Base-by-base conservation (phyloP, 768 basidiomycete species). In the Bullera alba region DNA sequence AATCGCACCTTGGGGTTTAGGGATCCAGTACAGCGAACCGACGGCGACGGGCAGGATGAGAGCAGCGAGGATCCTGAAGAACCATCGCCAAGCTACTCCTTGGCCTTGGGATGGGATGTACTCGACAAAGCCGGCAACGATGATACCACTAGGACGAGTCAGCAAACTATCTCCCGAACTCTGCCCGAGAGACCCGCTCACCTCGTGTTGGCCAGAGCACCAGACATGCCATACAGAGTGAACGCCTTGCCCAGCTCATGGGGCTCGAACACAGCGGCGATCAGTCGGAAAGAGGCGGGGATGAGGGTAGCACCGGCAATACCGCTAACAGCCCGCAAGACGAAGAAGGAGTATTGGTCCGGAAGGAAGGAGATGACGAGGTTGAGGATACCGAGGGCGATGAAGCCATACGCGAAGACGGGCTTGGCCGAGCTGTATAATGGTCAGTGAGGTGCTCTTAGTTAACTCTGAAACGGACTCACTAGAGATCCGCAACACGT, bases 81-180 rank as follows among this genome's bases (percentile, higher is more conserved):
- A 61, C 64, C 64, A 69, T 5, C 61, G 39, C 64, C 64, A 69
- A 0, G 48, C 49, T 16, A 52, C 47, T 45, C 53, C 48, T 26
- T 63, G 58, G 2, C 58, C 58, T 2, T 48, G 28, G 42, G 17
- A 51, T 2, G 51, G 41, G 39, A 60, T 57, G 36, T 38, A 63
- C 26, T 36, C 50, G 42, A 63, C 42, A 6, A 61, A 46, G 4
- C 61, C 65, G 6, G 47, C 61, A 29, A 67, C 28, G 21, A 63
- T 35, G 23, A 61, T 27, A n/a, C 65, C 65, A 0, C 42, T 47
- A 14, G 54, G 42, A 25, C 57, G 56, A 2, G 53, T 58, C 7
- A 63, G 7, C 2, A 56, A 59, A 10, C 22, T 39, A 39, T 26
- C 21, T 43, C 6, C 19, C 28, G 23, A 17, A 60, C 63, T 0